Conservation (phyloP, 108 stramenopile genomes). For the Aurantiochytrium sp. region DNA sequence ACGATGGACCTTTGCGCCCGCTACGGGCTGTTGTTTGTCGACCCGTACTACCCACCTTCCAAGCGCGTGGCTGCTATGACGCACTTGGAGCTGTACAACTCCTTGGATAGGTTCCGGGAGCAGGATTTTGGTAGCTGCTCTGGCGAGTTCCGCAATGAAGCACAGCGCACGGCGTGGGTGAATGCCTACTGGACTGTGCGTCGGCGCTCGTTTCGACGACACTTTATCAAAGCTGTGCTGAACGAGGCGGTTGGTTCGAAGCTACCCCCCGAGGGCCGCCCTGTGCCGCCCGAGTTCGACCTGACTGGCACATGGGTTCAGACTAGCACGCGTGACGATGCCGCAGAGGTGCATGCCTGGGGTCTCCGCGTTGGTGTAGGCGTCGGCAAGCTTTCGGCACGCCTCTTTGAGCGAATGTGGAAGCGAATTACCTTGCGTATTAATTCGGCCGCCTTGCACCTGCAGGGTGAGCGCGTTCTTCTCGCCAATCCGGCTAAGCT, state of each 20-base stretch:
- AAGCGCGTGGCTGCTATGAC: neutral
- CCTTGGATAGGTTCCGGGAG: neutral
- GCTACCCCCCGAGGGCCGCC: neutral
- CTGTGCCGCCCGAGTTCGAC: neutral
- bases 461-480: neutral
- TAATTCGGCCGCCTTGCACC: neutral
- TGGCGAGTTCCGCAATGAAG: neutral
- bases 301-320: neutral
- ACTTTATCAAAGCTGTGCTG: neutral
- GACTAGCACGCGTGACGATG: neutral
- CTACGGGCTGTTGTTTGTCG: neutral
- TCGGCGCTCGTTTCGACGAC: neutral
- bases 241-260: neutral
- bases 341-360: neutral
- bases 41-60: slow-evolving; percentile 3
- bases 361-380: neutral
- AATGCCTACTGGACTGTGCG: slow-evolving; percentile 10
- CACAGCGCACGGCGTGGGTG: neutral
- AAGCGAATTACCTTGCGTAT: neutral
- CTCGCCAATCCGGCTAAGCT: neutral
- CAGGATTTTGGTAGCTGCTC: neutral
- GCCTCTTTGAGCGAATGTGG: neutral
- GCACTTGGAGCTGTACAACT: neutral
- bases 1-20: neutral
- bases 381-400: neutral